These are phyloP conservation scores for Cinnamomum chago DNA, from an alignment of 164 flowering plant species.

Conservation along the genomic window DNA sequence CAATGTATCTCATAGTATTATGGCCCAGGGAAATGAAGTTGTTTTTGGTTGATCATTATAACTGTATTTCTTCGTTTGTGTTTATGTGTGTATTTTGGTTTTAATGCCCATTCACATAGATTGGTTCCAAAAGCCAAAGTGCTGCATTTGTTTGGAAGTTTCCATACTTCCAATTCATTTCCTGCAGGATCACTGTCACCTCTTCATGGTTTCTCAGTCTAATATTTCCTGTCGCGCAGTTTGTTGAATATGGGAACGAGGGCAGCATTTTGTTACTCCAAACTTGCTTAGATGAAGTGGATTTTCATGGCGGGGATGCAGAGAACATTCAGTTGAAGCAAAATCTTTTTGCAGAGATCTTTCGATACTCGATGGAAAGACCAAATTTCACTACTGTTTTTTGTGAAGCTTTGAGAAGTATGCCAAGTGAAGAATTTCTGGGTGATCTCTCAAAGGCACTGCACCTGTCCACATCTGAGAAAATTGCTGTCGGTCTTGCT, in stretches of 20 bases:
- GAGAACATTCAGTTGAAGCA: constrained; percentile 40
- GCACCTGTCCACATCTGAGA: constrained; percentile 58
- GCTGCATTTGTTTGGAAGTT: background rate
- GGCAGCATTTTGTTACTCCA: constrained; percentile 68
- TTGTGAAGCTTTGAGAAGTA: constrained; percentile 45
- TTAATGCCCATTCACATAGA: background rate
- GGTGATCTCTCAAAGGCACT: constrained; percentile 52
- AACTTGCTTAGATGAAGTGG: constrained; percentile 53
- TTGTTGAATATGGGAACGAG: constrained; percentile 56
- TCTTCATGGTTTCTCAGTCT: background rate
- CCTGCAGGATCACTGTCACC: background rate
- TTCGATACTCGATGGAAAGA: constrained; percentile 49
- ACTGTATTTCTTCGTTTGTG: no score
- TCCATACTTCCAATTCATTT: background rate
- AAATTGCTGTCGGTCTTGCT: constrained; percentile 78
- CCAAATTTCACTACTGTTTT: constrained; percentile 71
- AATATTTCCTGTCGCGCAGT: constrained; percentile 36
- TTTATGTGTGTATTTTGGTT: background rate
- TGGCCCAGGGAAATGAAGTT: background rate
- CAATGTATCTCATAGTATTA: background rate
- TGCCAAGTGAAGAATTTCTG: constrained; percentile 42
- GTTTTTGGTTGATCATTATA: no score
- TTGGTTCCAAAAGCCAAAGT: background rate
- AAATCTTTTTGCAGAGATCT: constrained; percentile 34
- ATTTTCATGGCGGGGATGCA: constrained; percentile 28